Percentiles rank a stretch among this genome's conserved stretches.
These are phyloP conservation scores for Penicillium turbatum DNA, from an alignment of 495 filamentous ascomycete species.

Conservation along the genomic window DNA sequence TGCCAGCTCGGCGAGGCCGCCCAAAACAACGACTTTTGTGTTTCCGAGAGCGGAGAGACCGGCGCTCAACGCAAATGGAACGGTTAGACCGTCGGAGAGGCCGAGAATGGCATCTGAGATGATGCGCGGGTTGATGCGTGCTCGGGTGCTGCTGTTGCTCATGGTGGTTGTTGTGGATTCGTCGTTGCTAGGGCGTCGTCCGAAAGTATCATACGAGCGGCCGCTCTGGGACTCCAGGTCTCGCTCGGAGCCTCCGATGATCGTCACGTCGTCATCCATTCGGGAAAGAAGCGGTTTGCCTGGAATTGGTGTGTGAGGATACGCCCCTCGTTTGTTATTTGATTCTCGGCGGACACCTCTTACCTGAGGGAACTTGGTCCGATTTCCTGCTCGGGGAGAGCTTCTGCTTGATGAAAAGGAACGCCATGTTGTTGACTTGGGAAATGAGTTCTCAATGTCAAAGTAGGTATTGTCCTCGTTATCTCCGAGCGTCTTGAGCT, in stretches of 20 bases:
- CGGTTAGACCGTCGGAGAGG: conserved; percentile 55
- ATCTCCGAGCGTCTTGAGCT: neutral
- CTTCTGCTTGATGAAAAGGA: conserved; percentile 43
- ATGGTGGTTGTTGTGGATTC: conserved; percentile 19
- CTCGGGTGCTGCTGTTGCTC: conserved; percentile 31
- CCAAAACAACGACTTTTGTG: conserved; percentile 51
- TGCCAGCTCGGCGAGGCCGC: conserved; percentile 52
- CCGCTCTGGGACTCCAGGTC: conserved; percentile 37
- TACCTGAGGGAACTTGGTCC: conserved; percentile 16
- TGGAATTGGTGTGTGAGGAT: conserved; percentile 10
- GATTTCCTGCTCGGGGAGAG: conserved; percentile 30
- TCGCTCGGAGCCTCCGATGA: conserved; percentile 25
- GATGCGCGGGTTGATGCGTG: conserved; percentile 47
- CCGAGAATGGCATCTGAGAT: conserved; percentile 57
- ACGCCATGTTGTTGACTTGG: conserved; percentile 28
- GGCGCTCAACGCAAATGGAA: conserved; percentile 54
- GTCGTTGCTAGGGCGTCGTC: conserved; percentile 22
- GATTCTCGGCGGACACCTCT: conserved; percentile 16
- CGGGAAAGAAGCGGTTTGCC: conserved; percentile 38
- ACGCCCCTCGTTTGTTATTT: neutral
- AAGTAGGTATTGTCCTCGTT: neutral
- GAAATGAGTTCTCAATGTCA: neutral
- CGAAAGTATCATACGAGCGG: conserved; percentile 43
- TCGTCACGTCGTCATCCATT: conserved; percentile 29
- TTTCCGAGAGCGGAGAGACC: conserved; percentile 51